Evolutionary conservation across 768 basidiomycete species (phyloP).

Genomic region (Holtermannia corniformis): DNA sequence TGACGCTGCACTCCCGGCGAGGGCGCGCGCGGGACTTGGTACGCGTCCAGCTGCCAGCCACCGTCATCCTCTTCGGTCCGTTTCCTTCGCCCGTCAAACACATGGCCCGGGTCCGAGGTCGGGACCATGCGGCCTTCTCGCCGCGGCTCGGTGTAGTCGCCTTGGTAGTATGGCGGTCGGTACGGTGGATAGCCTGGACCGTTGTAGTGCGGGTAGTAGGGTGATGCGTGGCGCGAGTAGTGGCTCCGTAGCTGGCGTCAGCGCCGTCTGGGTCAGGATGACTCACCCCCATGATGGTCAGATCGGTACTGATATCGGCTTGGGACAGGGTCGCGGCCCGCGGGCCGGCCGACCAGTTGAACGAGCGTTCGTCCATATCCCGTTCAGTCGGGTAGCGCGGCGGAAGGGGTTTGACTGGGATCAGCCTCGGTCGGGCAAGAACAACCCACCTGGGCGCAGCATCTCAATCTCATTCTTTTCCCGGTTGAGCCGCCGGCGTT

Average conservation of each 20-base stretch:
- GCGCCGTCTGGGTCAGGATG: background rate
- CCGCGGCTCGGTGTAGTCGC: slow-evolving; percentile 5
- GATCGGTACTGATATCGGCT: slow-evolving; percentile 26
- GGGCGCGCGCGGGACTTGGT: no score
- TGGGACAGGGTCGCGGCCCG: slow-evolving; percentile 15
- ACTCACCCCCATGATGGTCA: slow-evolving; percentile 36
- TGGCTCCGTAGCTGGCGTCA: background rate
- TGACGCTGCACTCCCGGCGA: no score
- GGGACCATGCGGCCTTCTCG: slow-evolving; percentile 29
- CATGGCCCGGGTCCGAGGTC: slow-evolving; percentile 10
- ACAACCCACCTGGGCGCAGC: slow-evolving; percentile 56
- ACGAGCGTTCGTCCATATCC: slow-evolving; percentile 9
- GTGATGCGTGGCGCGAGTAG: slow-evolving; percentile 5
- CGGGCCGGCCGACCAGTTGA: slow-evolving; percentile 32
- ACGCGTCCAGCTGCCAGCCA: no score
- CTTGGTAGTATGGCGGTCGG: slow-evolving; percentile 1
- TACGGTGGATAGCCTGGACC: background rate
- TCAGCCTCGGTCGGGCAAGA: slow-evolving; percentile 2
- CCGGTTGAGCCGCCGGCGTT: slow-evolving; percentile 71
- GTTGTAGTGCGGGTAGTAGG: background rate
- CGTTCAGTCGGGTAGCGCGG: slow-evolving; percentile 9
- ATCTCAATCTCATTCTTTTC: slow-evolving; percentile 73
- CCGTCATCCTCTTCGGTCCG: no score
- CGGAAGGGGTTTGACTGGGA: slow-evolving; percentile 30
- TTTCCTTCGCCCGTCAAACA: slow-evolving; percentile 21